Base-by-base conservation (phyloP, 768 basidiomycete species). In the Rhizopogon rudus region DNA sequence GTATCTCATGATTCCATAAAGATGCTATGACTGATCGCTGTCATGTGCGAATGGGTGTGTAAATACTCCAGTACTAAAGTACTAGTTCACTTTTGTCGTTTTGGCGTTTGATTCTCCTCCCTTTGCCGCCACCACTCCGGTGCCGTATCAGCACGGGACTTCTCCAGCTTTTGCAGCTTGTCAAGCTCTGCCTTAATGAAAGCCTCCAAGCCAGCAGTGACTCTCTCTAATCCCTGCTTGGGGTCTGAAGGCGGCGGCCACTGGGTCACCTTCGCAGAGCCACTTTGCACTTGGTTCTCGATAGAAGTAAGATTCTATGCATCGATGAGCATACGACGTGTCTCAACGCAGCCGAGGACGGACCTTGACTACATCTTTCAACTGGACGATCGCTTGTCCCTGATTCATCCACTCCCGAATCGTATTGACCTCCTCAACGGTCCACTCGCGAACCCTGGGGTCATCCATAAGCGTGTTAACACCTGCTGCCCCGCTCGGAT, bases 401-500 rank as follows among this genome's bases (percentile, higher is more conserved):
- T 75, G 60, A 0, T 63, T 55, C 54, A 81, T 63, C 70, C 76
- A 82, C 13, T 58, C 61, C 22, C 66, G 61, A 46, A 76, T 66
- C 14, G 64, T 52, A 0, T 56, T 52, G 48, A 67, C 58, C 53
- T 80, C 80, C 33, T 75, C 71, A 12, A 12, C 29, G 12, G 71
- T 74, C 65, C 68, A 74, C 51, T 75, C 73, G 9, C 78, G 72
- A 17, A 79, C 70, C 48, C 78, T 67, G 1, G 58, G 66, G 44
- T 69, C 71, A 44, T 70, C 71, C 57, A 73, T 67, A 28, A 72
- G 53, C 14, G 22, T 9, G 20, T 16, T 6, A 25, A 49, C 33
- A 44, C 67, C 44, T 12, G 61, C 51, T 10, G 56, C 65, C 14
- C 43, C 50, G 20, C 61, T 54, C 0, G 49, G 64, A 35, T 49